phyloP scores from a whole-genome alignment of 768 basidiomycete genomes.

The Naganishia friedmannii region DNA sequence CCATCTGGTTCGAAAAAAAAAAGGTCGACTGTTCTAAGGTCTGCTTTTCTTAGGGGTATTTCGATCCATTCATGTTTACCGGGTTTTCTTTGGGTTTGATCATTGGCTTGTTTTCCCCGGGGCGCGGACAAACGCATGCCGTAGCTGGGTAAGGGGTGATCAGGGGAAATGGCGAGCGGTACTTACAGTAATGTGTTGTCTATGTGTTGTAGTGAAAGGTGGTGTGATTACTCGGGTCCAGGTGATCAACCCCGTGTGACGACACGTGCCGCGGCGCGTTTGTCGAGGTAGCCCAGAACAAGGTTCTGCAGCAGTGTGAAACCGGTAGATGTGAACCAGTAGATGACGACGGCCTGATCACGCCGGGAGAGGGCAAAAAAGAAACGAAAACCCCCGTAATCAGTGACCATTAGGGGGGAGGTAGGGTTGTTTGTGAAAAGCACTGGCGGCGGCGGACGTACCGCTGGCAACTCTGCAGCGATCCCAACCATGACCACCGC shows the following conservation, averaged over 20 bases:
- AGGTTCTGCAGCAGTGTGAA: conserved; percentile 50
- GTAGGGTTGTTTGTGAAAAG: too few species aligned
- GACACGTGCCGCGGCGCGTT: not conserved
- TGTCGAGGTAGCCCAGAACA: conserved; percentile 32
- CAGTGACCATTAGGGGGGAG: not conserved
- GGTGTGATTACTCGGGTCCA: not conserved
- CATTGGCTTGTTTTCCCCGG: conserved; percentile 19
- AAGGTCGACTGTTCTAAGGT: not conserved
- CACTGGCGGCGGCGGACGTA: conserved; percentile 43
- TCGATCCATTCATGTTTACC: conserved; percentile 9
- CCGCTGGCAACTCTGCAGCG: conserved; percentile 50
- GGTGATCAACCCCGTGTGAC: not conserved
- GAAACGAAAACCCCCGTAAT: not conserved
- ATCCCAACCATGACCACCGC: conserved; percentile 49
- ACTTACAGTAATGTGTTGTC: not conserved
- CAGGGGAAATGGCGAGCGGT: not conserved
- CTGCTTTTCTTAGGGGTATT: not conserved
- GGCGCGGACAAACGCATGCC: too few species aligned
- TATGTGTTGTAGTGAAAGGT: not conserved
- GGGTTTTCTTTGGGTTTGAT: conserved; percentile 30
- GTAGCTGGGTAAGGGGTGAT: not conserved
- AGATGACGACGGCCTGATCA: conserved; percentile 49
- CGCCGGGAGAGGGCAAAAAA: too few species aligned
- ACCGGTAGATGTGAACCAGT: conserved; percentile 51
- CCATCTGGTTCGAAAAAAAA: conserved; percentile 9